A percentile compares a stretch with the other conserved stretches of the same genome.
phyloP scores from a whole-genome alignment of 2,329 filamentous ascomycete species.

The Colletotrichum agaves region DNA sequence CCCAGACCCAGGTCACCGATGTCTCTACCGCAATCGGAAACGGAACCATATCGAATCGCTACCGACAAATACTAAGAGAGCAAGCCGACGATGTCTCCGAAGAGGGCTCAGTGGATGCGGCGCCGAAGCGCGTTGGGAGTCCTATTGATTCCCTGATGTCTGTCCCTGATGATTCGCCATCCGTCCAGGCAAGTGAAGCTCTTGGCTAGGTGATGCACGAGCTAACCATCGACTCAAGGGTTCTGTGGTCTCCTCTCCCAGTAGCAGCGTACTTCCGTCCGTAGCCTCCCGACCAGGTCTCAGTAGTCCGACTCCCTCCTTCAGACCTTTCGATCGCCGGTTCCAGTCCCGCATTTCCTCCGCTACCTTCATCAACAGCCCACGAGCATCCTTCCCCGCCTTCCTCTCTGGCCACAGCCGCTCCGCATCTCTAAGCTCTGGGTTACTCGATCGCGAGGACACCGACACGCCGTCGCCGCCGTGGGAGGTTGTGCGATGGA shows the following conservation, averaged over 20 bases:
- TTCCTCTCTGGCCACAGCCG: slow-evolving; percentile 82
- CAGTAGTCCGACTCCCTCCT: slow-evolving; percentile 79
- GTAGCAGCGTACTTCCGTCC: slow-evolving; percentile 78
- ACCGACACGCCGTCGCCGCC: slow-evolving; percentile 80
- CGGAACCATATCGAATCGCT: slow-evolving; percentile 53
- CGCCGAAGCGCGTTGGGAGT: slow-evolving; percentile 69
- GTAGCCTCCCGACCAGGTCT: slow-evolving; percentile 73
- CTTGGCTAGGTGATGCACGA: background rate
- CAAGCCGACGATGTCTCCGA: slow-evolving; percentile 60
- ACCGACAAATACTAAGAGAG: slow-evolving; percentile 57
- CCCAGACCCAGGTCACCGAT: slow-evolving; percentile 39
- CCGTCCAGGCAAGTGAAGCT: slow-evolving; percentile 72
- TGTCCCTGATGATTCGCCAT: slow-evolving; percentile 85
- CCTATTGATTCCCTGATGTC: slow-evolving; percentile 76
- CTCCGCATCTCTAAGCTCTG: slow-evolving; percentile 81
- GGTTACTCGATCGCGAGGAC: slow-evolving; percentile 71
- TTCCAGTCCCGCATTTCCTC: slow-evolving; percentile 88
- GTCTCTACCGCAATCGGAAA: slow-evolving; percentile 44
- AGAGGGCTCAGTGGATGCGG: slow-evolving; percentile 63
- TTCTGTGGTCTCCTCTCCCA: slow-evolving; percentile 72
- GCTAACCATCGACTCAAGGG: slow-evolving; percentile 55
- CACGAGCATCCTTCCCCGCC: slow-evolving; percentile 80
- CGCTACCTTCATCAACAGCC: slow-evolving; percentile 64
- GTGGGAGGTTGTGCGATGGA: slow-evolving; percentile 98
- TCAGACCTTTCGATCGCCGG: slow-evolving; percentile 92